Percentiles rank a stretch among this genome's conserved stretches.
These are phyloP conservation scores for Exserohilum turcica DNA, from an alignment of 2,329 filamentous ascomycete species.

Conservation along the genomic window DNA sequence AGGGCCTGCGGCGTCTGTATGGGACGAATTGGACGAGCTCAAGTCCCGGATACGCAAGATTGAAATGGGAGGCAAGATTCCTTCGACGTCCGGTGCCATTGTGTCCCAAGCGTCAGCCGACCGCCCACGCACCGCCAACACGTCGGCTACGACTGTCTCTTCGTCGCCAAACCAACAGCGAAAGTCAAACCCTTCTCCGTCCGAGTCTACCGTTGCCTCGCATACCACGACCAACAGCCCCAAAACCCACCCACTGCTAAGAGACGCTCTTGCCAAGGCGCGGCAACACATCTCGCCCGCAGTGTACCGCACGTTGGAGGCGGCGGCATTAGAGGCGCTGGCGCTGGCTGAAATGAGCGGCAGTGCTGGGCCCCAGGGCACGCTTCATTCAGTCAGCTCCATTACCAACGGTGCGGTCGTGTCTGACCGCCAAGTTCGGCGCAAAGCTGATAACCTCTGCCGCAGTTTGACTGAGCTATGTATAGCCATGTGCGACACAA, in stretches of 20 bases:
- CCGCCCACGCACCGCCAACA: constrained; percentile 86
- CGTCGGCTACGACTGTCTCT: constrained; percentile 87
- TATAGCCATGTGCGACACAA: constrained; percentile 67
- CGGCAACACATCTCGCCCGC: constrained; percentile 71
- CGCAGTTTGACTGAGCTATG: constrained; percentile 91
- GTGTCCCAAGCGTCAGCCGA: constrained; percentile 70
- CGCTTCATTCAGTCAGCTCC: constrained; percentile 67
- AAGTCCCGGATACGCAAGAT: constrained; percentile 91
- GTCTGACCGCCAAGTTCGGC: constrained; percentile 81
- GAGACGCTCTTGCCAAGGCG: constrained; percentile 79
- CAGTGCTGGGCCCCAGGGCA: constrained; percentile 66
- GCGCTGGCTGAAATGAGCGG: constrained; percentile 79
- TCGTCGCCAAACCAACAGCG: constrained; percentile 79
- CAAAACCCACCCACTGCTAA: constrained; percentile 76
- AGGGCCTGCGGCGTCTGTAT: constrained; percentile 88
- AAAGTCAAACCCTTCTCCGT: constrained; percentile 55
- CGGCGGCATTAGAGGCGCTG: constrained; percentile 80
- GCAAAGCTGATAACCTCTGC: constrained; percentile 92
- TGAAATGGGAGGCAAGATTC: constrained; percentile 86
- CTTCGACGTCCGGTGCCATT: constrained; percentile 78
- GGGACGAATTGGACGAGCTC: constrained; percentile 95
- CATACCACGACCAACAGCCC: constrained; percentile 60
- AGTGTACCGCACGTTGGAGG: constrained; percentile 79
- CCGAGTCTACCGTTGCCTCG: constrained; percentile 52
- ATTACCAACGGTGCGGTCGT: constrained; percentile 64